Evolutionary conservation across 257 asterid genomes (phyloP), one percentile per base, ranked within the genome.

Genomic region (Prunella vulgaris): DNA sequence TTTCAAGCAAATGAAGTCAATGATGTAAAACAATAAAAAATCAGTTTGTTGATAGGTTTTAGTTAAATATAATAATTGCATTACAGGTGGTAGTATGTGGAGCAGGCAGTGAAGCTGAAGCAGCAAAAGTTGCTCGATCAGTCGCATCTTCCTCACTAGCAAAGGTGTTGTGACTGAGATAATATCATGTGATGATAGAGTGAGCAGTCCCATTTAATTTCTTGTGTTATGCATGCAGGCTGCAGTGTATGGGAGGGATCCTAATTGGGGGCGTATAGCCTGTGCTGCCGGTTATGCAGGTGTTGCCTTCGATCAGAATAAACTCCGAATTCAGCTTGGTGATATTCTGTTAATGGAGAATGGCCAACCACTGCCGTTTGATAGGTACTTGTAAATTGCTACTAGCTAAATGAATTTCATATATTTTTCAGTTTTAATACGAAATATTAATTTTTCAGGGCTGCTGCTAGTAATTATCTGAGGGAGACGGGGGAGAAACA

Each of bases 231-330:
- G 15, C 5, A 12, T 40, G 61, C 75, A 90, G 96, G 97, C 96
- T 77, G 99, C 99, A 48, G 85, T 89, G 33, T 94, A 89, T 46
- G 97, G 99, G 59, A 83, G 99, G 78, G 97, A 94, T 81, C 99
- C 99, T 54, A 94, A 94, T 65, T 94, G 97, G 99, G 99, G 97
- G 5, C 92, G 97, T 27, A 89, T 91, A 79, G 99, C 99, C 63
- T 89, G 97, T 77, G 96, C 96, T 56, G 99, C 97, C 73, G 97
- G 99, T 61, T 86, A 89, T 76, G 96, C 99, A 0, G 99, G 97
- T 56, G 81, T 91, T 70, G 78, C 83, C 17, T 94, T 91, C 74
- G 78, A 87, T 76, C 88, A 73, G 25, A 78, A 87, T 76, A 74
- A 82, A 54, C 99, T 94, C 52, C 78, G 68, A 59, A 87, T 93